These are phyloP conservation scores for Stemphylium lycopersici DNA, from an alignment of 2,329 filamentous ascomycete species.

Conservation along the genomic window DNA sequence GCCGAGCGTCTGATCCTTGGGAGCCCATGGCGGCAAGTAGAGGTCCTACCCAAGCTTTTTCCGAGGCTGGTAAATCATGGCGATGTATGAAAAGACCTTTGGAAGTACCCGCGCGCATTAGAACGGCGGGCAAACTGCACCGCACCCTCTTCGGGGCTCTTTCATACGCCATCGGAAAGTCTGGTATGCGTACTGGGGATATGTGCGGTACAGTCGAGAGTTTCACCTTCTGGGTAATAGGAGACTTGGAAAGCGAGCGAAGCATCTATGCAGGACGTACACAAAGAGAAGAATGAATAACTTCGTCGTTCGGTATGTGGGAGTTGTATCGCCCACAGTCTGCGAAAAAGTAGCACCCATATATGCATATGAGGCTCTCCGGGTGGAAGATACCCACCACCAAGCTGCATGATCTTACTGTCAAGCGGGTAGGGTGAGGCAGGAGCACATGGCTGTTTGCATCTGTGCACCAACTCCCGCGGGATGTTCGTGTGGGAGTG, in stretches of 20 bases:
- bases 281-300: not conserved
- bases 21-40: conserved; percentile 67
- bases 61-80: conserved; percentile 58
- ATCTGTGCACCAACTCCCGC: not conserved
- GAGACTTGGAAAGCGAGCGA: conserved; percentile 4
- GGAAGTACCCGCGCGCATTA: conserved; percentile 50
- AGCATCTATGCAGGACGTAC: conserved; percentile 10
- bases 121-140: conserved; percentile 42
- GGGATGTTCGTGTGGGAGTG: not conserved
- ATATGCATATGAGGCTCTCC: not conserved
- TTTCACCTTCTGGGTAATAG: not conserved
- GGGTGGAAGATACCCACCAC: not conserved
- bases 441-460: not conserved
- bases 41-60: conserved; percentile 58
- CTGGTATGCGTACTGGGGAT: conserved; percentile 7
- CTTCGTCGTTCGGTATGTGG: not conserved
- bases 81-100: conserved; percentile 51
- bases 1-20: conserved; percentile 69
- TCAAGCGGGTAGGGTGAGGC: not conserved
- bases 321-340: not conserved
- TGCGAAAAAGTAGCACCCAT: not conserved
- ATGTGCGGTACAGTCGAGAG: conserved; percentile 7
- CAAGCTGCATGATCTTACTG: not conserved
- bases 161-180: conserved; percentile 16
- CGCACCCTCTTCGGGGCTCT: conserved; percentile 19